A percentile compares a stretch with the other conserved stretches of the same genome.
phyloP scores from a whole-genome alignment of 192 early-diverging fungal species.

The Backusella macrospora region DNA sequence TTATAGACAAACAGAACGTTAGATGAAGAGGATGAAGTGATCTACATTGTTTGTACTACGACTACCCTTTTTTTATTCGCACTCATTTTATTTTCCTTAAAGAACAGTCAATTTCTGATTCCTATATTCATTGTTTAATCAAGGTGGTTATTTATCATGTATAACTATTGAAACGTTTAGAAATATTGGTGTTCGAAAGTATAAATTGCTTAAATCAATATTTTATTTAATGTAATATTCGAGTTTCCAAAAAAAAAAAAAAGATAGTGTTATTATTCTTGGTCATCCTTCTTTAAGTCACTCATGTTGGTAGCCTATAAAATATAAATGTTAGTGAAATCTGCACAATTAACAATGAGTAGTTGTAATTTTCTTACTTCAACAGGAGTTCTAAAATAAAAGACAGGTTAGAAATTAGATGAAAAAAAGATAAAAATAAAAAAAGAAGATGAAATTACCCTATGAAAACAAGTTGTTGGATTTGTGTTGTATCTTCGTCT shows the following conservation, averaged over 20 bases:
- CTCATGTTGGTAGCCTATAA: slow-evolving; percentile 18
- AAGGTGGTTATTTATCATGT: too few relatives aligned
- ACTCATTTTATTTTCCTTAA: too few relatives aligned
- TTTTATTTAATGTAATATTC: not conserved
- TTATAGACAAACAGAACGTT: too few relatives aligned
- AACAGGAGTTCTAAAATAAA: slow-evolving; percentile 36
- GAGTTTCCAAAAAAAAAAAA: not conserved
- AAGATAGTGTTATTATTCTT: not conserved
- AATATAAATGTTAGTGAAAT: not conserved
- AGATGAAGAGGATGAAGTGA: too few relatives aligned
- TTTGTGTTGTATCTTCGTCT: slow-evolving; percentile 79
- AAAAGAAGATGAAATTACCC: slow-evolving; percentile 49
- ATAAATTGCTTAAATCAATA: not conserved
- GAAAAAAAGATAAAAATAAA: not conserved
- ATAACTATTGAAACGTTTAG: too few relatives aligned
- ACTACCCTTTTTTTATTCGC: too few relatives aligned
- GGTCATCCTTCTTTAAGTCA: slow-evolving; percentile 22
- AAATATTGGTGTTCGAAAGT: too few relatives aligned
- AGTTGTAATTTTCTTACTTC: slow-evolving; percentile 26
- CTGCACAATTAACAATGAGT: not conserved
- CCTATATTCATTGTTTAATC: too few relatives aligned
- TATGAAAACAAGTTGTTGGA: slow-evolving; percentile 80
- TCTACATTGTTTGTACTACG: too few relatives aligned
- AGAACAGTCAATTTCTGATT: too few relatives aligned
- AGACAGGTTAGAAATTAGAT: not conserved